Conservation (phyloP, 352 stramenopile species). For the Blastocystis sp. region DNA sequence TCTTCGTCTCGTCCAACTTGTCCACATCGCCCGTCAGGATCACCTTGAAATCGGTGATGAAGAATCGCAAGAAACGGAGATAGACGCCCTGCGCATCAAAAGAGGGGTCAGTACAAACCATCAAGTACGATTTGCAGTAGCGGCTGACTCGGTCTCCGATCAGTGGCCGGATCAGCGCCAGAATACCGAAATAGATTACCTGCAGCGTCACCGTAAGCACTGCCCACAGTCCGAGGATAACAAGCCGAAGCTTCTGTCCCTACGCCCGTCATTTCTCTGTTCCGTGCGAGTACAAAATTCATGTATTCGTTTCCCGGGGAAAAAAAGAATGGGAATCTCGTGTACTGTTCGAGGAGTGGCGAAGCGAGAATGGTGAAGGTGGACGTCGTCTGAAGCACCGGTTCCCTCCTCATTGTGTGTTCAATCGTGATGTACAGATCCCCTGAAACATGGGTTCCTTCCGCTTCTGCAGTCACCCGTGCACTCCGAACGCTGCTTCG, state of each 20-base stretch:
- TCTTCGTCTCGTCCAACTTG: slow-evolving; percentile 65
- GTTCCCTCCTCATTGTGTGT: background rate
- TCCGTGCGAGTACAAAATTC: slow-evolving; percentile 15
- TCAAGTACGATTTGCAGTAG: slow-evolving; percentile 35
- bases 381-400: background rate
- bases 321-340: background rate
- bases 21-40: slow-evolving; percentile 65
- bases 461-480: background rate
- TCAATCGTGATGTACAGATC: background rate
- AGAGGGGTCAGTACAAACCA: background rate
- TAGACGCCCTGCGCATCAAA: slow-evolving; percentile 22
- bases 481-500: background rate
- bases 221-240: slow-evolving; percentile 20
- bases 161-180: background rate
- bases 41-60: slow-evolving; percentile 65
- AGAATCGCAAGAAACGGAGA: slow-evolving; percentile 67
- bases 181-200: background rate
- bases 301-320: slow-evolving; percentile 41
- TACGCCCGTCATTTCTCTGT: background rate
- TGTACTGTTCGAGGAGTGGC: background rate
- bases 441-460: background rate
- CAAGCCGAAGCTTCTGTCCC: background rate
- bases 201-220: background rate
- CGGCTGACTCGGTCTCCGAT: slow-evolving; percentile 32
- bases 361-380: no score